Conservation (phyloP, 306 rosid species). For the Medicago lupulina region DNA sequence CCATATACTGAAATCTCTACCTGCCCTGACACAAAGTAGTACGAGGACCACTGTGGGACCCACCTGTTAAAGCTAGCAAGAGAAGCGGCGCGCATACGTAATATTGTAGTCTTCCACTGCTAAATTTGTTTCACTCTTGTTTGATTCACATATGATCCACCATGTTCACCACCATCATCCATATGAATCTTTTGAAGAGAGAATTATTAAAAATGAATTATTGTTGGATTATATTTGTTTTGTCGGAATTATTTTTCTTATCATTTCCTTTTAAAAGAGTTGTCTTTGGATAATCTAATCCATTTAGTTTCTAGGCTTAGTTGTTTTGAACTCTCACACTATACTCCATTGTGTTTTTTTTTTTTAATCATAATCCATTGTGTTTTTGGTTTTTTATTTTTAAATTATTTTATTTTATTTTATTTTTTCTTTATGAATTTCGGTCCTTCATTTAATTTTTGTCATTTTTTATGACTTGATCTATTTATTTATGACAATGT, state of each 20-base stretch:
- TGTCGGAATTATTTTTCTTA: not conserved
- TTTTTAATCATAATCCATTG: too few species aligned
- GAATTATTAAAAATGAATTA: too few species aligned
- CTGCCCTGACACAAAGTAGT: constrained; percentile 25
- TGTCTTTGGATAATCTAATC: not conserved
- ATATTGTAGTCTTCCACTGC: not conserved
- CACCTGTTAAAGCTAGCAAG: not conserved
- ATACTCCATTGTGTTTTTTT: too few species aligned
- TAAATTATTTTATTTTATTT: too few species aligned
- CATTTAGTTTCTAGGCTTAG: too few species aligned
- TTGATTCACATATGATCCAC: constrained; percentile 1
- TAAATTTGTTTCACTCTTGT: not conserved
- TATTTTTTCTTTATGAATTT: too few species aligned
- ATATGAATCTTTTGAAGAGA: not conserved
- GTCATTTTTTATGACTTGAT: too few species aligned
- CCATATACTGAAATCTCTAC: constrained; percentile 24
- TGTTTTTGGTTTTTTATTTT: too few species aligned
- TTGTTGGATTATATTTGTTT: not conserved
- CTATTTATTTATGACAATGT: too few species aligned
- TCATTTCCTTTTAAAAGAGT: not conserved
- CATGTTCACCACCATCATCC: not conserved
- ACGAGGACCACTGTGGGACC: constrained; percentile 45
- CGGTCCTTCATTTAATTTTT: too few species aligned
- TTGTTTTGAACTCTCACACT: too few species aligned
- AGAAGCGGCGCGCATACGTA: constrained; percentile 27